Evolutionary conservation across 495 filamentous ascomycete species (phyloP), one percentile per base, ranked within the genome.

Genomic region (Podospora pseudopauciseta): DNA sequence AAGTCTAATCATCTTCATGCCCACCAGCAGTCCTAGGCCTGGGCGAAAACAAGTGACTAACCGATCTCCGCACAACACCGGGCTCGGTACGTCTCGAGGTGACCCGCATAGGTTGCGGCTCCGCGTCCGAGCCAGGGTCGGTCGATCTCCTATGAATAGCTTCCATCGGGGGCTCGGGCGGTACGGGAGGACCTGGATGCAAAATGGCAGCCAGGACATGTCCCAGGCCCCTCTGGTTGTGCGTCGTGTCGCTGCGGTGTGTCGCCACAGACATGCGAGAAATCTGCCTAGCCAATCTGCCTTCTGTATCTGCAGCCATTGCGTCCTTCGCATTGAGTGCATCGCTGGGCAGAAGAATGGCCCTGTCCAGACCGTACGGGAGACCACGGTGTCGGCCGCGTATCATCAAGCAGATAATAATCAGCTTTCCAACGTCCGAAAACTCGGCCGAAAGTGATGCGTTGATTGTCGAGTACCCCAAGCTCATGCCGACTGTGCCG

Each of bases 371-470:
- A 9, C 92, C 88, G 74, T 97, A 96, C 0, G 94, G 94, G 0
- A 99, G 81, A 32, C 95, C 94, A 80, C 94, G 91, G 76, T 97
- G 95, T 1, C 94, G 86, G 26, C 94, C 94, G 73, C 94, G 91
- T 55, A 97, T 85, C 80, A 96, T 90, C 93, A 97, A 96, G 30
- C 92, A 91, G 56, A 97, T 90, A 68, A 99, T 90, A 55, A 97
- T 89, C 30, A 99, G 86, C 72, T 97, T 97, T n/a, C 90, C 91
- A 11, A 97, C 75, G 4, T 89, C 84, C 5, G 82, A 84, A 74
- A 99, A 97, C 70, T 96, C 86, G 3, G 85, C 88, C 20, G 86
- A 91, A 71, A 99, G 93, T 0, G 90, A 92, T 5, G 91, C 84
- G 69, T 97, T 90, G 73, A 86, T 83, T 9, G 76, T 79, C 0